Evolutionary conservation across 106 monocot species (phyloP), one percentile per base, ranked within the genome.

Genomic region (Xerophyta viscosa): DNA sequence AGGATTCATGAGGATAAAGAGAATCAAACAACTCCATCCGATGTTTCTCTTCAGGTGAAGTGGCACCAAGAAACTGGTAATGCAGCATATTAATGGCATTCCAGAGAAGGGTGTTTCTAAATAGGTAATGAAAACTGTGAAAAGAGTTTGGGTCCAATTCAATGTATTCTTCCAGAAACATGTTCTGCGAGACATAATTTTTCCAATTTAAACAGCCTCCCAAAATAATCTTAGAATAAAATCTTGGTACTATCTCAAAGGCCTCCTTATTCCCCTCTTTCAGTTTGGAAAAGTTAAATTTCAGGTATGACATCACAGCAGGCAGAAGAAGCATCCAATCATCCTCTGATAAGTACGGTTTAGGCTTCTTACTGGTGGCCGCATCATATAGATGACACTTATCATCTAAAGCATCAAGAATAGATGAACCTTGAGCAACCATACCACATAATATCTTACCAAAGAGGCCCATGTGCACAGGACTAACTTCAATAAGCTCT

Each of bases 271-370:
- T 49, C 36, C 69, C 67, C 19, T 50, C 61, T 27, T 28, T 43
- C 44, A 66, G 18, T 37, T 63, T 61, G 23, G 37, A 26, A 13
- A 64, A 19, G 20, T 57, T 52, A 66, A 13, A 55, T 10, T 29
- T 66, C 27, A 79, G 31, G 36, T 69, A 88, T 65, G 79, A 79
- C 60, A 96, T 65, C 57, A 79, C 84, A 24, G 67, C 67, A 66
- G 96, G 96, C 49, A 96, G 52, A 44, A 96, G 63, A 64, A 82
- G 54, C 20, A 96, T 17, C 50, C 64, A 71, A 36, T 79, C 80
- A 65, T 78, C 77, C 29, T 77, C 61, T 24, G 71, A 74, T 51
- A 75, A 37, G 21, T 12, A 12, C 55, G 24, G 6, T 8, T 46
- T 61, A 56, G 15, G 51, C 20, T 68, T 56, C 19, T 27, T 24